Evolutionary conservation across 805 yeast species (phyloP).

Genomic region (Ogataea haglerorum): DNA sequence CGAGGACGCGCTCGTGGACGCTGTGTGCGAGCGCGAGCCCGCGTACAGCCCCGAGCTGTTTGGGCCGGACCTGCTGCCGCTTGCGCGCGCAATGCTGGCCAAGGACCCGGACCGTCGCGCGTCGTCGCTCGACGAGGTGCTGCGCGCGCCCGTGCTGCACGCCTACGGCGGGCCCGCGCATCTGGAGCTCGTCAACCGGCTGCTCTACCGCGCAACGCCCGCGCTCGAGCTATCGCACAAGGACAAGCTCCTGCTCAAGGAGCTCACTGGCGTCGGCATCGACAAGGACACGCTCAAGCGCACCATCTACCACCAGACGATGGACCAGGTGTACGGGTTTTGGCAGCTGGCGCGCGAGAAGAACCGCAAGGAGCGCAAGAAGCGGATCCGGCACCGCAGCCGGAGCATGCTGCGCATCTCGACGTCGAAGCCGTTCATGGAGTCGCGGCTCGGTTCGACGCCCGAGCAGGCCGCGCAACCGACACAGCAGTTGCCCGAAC

Average conservation of each 20-base stretch:
- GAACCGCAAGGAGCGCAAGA: slow-evolving; percentile 37
- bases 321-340: slow-evolving; percentile 71
- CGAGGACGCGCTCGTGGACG: slow-evolving; percentile 58
- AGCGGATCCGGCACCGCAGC: slow-evolving; percentile 23
- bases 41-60: slow-evolving; percentile 36
- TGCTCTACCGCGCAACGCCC: slow-evolving; percentile 35
- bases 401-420: slow-evolving; percentile 31
- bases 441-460: slow-evolving; percentile 11
- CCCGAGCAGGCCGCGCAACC: neutral
- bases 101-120: slow-evolving; percentile 72
- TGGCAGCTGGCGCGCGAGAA: slow-evolving; percentile 64
- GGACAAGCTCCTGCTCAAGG: slow-evolving; percentile 62
- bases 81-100: slow-evolving; percentile 53
- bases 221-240: slow-evolving; percentile 37
- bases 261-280: slow-evolving; percentile 57
- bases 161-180: slow-evolving; percentile 41
- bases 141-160: slow-evolving; percentile 48
- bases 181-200: slow-evolving; percentile 37
- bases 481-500: neutral
- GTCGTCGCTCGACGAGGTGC: slow-evolving; percentile 43
- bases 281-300: slow-evolving; percentile 57
- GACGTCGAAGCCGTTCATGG: slow-evolving; percentile 25
- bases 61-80: slow-evolving; percentile 46
- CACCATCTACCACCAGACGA: slow-evolving; percentile 54
- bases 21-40: slow-evolving; percentile 68